Evolutionary conservation across 1,284 basidiomycete genomes (phyloP), one percentile per base, ranked within the genome.

Genomic region (Macrocystidia cucumis): DNA sequence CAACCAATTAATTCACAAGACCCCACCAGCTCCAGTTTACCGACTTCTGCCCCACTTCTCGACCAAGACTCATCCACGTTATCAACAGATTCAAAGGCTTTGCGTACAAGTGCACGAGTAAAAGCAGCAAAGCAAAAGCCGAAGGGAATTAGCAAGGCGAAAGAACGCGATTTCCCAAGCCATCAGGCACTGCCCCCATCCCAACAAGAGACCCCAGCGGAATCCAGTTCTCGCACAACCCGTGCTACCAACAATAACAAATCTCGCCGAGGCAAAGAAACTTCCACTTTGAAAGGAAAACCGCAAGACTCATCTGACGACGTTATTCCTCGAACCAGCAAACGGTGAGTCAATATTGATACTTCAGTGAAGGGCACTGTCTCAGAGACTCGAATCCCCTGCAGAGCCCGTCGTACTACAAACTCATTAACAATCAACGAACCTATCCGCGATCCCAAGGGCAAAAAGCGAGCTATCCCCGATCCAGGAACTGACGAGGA

Each of bases 381-480:
- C 35, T 26, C 28, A 19, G 24, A 24, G 14, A 30, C 40, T 50
- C 84, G 79, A 57, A 62, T 71, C 45, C 74, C 76, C 49, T 73
- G 74, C 53, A 64, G 67, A 41, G 67, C 70, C 38, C 57, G 67
- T 46, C 60, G 75, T 48, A 41, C 58, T 25, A 51, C 63, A 44
- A 44, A 65, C 28, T 55, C 74, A 39, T 62, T 85, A 34, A 77
- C 72, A 39, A 87, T 87, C 60, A 79, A 77, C 75, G 85, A 87
- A 65, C 72, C 78, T 26, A 44, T 62, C 1, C 71, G 70, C 51
- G 83, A 87, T 59, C 56, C 60, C 45, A 89, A 89, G 62, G 85
- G 85, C 44, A 89, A 89, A 75, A 89, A 89, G 63, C 84, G 85
- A 48, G 85, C 85, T 29, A 71, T 65, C 16, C 79, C 82, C 32